Conservation (phyloP, 2,329 filamentous ascomycete genomes). For the Emmonsiellopsis sp. region DNA sequence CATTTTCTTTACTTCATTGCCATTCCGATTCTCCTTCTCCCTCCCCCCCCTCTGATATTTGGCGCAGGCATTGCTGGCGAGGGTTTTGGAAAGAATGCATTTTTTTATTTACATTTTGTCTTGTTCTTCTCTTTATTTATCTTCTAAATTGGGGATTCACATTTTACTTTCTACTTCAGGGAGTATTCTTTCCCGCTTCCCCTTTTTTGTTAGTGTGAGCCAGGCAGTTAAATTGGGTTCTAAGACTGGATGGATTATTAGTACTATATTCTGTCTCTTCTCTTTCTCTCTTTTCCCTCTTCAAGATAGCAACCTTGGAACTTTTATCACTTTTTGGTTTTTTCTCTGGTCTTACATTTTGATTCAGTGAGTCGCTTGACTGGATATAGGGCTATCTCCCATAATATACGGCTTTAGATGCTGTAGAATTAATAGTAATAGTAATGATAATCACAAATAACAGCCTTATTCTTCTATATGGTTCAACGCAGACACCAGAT, state of each 20-base stretch:
- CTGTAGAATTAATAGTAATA: no score
- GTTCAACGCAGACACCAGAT: no score
- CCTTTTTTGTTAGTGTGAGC: conserved; percentile 2
- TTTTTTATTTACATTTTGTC: conserved; percentile 9
- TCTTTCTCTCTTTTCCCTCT: not conserved
- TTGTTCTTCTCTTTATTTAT: conserved; percentile 12
- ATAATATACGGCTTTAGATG: no score
- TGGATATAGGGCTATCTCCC: no score
- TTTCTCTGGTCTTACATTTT: no score
- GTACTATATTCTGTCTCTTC: not conserved
- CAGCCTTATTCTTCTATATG: no score
- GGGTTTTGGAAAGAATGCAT: conserved; percentile 5
- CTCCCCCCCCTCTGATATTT: not conserved
- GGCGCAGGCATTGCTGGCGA: conserved; percentile 4
- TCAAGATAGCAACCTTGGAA: not conserved
- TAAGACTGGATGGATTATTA: not conserved
- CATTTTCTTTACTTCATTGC: not conserved
- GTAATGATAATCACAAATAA: no score
- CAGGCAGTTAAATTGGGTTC: not conserved
- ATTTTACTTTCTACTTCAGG: not conserved
- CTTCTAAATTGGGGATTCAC: no score
- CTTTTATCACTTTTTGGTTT: not conserved
- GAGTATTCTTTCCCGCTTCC: not conserved
- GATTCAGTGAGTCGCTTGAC: no score
- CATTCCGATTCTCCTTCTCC: not conserved